phyloP scores from a whole-genome alignment of 2,329 filamentous ascomycete genomes.

The Aureobasidium subglaciale region DNA sequence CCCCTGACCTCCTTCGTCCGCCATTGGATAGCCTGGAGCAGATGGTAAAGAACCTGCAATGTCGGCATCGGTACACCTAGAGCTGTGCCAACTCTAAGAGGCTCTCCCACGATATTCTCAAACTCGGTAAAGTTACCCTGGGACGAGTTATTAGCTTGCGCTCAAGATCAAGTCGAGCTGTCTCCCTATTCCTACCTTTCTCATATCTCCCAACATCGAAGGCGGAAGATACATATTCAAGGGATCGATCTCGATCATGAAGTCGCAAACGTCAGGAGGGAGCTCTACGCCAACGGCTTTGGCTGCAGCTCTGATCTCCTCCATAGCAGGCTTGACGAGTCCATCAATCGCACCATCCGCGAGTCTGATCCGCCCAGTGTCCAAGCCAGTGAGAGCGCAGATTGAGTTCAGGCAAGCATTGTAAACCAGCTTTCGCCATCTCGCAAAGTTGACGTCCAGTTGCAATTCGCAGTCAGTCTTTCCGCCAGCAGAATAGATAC shows the following conservation, averaged over 20 bases:
- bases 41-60: constrained; percentile 42
- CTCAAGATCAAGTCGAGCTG: too few species aligned
- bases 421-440: constrained; percentile 45
- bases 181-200: too few species aligned
- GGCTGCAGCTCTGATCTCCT: constrained; percentile 42
- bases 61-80: constrained; percentile 46
- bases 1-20: constrained; percentile 12
- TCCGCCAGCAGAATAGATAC: constrained; percentile 38
- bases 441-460: constrained; percentile 32
- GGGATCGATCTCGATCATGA: constrained; percentile 44
- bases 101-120: constrained; percentile 51
- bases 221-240: constrained; percentile 44
- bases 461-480: constrained; percentile 37
- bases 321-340: constrained; percentile 45
- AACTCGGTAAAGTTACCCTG: constrained; percentile 49
- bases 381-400: constrained; percentile 43
- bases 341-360: constrained; percentile 33
- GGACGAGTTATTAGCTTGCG: neutral
- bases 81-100: constrained; percentile 44
- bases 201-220: constrained; percentile 49
- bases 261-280: constrained; percentile 37
- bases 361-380: constrained; percentile 38
- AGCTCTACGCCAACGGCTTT: constrained; percentile 35
- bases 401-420: constrained; percentile 46
- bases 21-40: constrained; percentile 44